Conservation (phyloP, 768 basidiomycete genomes). For the Boletellus emodensis region DNA sequence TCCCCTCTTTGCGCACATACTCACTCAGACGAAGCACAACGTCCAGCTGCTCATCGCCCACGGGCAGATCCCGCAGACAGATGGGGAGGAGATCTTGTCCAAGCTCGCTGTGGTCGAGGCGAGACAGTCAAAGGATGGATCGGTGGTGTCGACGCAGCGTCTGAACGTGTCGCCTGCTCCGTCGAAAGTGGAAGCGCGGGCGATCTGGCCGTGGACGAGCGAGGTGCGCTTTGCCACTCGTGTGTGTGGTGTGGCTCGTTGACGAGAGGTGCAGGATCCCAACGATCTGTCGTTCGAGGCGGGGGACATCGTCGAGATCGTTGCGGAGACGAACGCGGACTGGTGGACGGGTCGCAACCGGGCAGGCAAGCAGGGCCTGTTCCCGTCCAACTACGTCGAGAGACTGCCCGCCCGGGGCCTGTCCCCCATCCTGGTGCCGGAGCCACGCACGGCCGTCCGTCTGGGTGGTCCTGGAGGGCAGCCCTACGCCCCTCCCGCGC, state of each 20-base stretch:
- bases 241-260: not conserved
- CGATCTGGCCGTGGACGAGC: slow-evolving; percentile 29
- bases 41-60: slow-evolving; percentile 43
- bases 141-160: slow-evolving; percentile 18
- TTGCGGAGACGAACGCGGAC: slow-evolving; percentile 80
- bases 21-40: slow-evolving; percentile 46
- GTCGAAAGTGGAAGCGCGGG: slow-evolving; percentile 25
- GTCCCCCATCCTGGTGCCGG: slow-evolving; percentile 23
- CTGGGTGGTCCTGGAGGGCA: slow-evolving; percentile 9
- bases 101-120: slow-evolving; percentile 32
- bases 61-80: slow-evolving; percentile 37
- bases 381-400: slow-evolving; percentile 77
- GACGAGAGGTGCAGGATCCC: slow-evolving; percentile 48
- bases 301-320: slow-evolving; percentile 76
- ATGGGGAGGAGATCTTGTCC: slow-evolving; percentile 37
- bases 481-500: slow-evolving; percentile 18
- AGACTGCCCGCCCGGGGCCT: slow-evolving; percentile 34
- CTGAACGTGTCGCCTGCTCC: slow-evolving; percentile 25
- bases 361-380: slow-evolving; percentile 64
- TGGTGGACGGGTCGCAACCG: slow-evolving; percentile 80
- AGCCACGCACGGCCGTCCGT: slow-evolving; percentile 15
- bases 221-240: slow-evolving; percentile 18
- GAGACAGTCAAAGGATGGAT: slow-evolving; percentile 14
- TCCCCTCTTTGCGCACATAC: slow-evolving; percentile 33
- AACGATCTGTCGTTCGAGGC: slow-evolving; percentile 71